These are phyloP conservation scores for Cercophora scortea DNA, from an alignment of 495 filamentous ascomycete genomes.

Conservation along the genomic window DNA sequence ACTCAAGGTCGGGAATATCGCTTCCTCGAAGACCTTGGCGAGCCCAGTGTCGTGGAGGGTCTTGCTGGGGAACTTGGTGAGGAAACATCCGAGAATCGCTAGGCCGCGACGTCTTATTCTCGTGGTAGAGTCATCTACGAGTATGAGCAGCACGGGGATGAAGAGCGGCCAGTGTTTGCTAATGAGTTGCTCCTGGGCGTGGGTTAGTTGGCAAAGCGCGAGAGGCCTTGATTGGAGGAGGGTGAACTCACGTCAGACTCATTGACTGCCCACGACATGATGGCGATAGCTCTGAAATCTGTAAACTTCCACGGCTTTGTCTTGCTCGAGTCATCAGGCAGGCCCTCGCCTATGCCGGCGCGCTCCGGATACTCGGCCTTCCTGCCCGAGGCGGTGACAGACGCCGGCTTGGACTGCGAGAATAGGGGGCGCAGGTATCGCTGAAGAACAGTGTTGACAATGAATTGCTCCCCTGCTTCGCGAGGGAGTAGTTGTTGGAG, in stretches of 20 bases:
- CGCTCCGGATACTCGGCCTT: constrained; percentile 45
- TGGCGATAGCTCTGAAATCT: constrained; percentile 51
- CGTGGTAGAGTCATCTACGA: constrained; percentile 63
- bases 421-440: constrained; percentile 60
- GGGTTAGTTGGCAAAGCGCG: neutral
- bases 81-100: constrained; percentile 48
- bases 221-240: neutral
- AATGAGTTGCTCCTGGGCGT: constrained; percentile 5
- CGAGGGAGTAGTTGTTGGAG: constrained; percentile 31
- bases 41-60: constrained; percentile 69
- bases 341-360: constrained; percentile 21
- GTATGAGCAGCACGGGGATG: constrained; percentile 71
- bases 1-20: constrained; percentile 62
- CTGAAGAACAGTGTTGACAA: constrained; percentile 49
- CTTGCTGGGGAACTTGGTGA: constrained; percentile 47
- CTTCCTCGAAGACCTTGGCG: constrained; percentile 68
- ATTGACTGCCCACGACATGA: constrained; percentile 58
- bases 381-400: constrained; percentile 55
- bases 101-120: constrained; percentile 54
- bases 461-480: constrained; percentile 18
- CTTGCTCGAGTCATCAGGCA: constrained; percentile 41
- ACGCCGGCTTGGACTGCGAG: constrained; percentile 51
- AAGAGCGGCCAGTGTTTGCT: constrained; percentile 62
- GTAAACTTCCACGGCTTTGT: constrained; percentile 70
- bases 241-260: constrained; percentile 35